phyloP scores from a whole-genome alignment of 2,329 filamentous ascomycete species.

The Colletotrichum sublineola region DNA sequence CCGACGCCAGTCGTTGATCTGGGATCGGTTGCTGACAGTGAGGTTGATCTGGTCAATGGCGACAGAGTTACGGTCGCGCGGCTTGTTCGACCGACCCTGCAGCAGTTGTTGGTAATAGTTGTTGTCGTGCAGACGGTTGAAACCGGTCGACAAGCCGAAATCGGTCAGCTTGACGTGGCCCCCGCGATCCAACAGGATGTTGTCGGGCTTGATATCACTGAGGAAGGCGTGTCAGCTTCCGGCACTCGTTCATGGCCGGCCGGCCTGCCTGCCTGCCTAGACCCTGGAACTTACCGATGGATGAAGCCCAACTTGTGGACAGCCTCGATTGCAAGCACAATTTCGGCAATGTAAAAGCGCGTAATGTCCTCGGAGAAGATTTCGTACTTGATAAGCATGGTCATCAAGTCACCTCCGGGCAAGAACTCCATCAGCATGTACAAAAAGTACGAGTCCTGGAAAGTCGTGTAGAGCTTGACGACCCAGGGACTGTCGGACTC shows the following conservation, averaged over 20 bases:
- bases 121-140: constrained; percentile 97
- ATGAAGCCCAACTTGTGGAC: constrained; percentile 99
- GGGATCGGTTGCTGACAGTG: constrained; percentile 95
- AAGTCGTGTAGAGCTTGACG: constrained; percentile 97
- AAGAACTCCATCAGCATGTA: constrained; percentile 99
- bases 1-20: constrained; percentile 99
- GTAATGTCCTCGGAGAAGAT: constrained; percentile 99
- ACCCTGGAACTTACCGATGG: constrained; percentile 79
- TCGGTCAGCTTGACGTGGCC: constrained; percentile 99
- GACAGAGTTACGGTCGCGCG: constrained; percentile 89
- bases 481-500: constrained; percentile 99
- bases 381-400: constrained; percentile 99
- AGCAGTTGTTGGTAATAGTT: constrained; percentile 98
- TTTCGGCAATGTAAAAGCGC: constrained; percentile 98
- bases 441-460: constrained; percentile 95
- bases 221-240: constrained; percentile 13
- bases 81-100: constrained; percentile 79
- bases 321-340: constrained; percentile 97
- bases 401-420: constrained; percentile 98
- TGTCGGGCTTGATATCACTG: constrained; percentile 99
- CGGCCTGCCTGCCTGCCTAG: no score
- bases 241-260: no score
- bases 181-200: constrained; percentile 93
- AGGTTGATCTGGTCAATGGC: constrained; percentile 98
- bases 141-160: constrained; percentile 97